Conservation (phyloP, 192 early-diverging fungal species). For the Entrophospora sp. region DNA sequence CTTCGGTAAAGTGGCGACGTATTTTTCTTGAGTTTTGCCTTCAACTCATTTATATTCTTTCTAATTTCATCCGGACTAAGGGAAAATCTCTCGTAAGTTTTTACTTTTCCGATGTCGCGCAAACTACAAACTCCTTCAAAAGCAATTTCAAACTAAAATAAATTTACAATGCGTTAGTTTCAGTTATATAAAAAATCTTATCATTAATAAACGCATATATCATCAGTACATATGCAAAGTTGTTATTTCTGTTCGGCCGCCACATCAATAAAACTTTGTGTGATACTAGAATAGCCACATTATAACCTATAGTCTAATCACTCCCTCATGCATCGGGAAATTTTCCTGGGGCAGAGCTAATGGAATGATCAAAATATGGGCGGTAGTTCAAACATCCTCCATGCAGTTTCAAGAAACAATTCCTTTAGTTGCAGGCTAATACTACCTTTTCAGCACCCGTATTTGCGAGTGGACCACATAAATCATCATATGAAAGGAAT, state of each 20-base stretch:
- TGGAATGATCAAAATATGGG: background rate
- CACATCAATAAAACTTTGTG: background rate
- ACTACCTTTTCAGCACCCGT: background rate
- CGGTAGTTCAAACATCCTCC: background rate
- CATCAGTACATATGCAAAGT: background rate
- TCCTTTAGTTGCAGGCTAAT: too few relatives aligned
- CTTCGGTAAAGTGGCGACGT: background rate
- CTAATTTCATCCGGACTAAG: background rate
- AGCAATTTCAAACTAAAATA: background rate
- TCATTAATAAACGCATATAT: background rate
- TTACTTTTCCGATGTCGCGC: background rate
- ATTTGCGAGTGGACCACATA: background rate
- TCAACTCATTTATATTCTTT: background rate
- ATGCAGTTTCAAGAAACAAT: too few relatives aligned
- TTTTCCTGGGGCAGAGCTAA: background rate
- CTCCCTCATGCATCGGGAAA: background rate
- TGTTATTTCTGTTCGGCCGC: background rate
- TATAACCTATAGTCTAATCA: background rate
- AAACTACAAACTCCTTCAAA: background rate
- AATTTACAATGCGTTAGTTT: background rate
- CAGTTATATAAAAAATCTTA: background rate
- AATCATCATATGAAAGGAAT: too few relatives aligned
- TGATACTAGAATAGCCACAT: background rate
- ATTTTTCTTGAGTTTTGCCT: constrained; percentile 1
- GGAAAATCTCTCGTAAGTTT: background rate